Percentiles rank a stretch among this genome's conserved stretches.
These are phyloP conservation scores for Capsicum rhomboideum DNA, from an alignment of 257 asterid species.

Conservation along the genomic window DNA sequence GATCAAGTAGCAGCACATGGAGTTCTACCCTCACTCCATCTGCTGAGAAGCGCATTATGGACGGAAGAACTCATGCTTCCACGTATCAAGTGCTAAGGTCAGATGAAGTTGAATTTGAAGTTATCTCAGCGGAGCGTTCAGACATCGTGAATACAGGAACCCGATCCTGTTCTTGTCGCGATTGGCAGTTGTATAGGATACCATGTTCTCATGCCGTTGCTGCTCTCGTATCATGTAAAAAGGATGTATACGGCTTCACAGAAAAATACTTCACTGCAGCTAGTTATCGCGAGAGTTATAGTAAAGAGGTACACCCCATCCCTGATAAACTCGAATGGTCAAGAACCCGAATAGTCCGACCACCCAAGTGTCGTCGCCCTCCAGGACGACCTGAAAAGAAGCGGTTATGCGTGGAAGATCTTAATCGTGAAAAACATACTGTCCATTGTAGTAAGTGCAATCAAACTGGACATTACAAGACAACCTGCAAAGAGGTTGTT, in stretches of 20 bases:
- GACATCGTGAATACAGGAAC: slow-evolving; percentile 55
- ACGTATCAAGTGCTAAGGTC: slow-evolving; percentile 59
- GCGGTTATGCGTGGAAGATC: slow-evolving; percentile 55
- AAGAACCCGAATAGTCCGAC: slow-evolving; percentile 39
- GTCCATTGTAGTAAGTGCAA: slow-evolving; percentile 67
- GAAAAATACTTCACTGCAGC: slow-evolving; percentile 41
- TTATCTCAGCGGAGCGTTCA: slow-evolving; percentile 49
- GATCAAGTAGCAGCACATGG: slow-evolving; percentile 35
- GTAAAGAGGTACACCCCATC: slow-evolving; percentile 30
- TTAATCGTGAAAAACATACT: slow-evolving; percentile 60
- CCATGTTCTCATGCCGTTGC: slow-evolving; percentile 83
- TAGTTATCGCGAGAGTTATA: slow-evolving; percentile 37
- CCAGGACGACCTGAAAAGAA: slow-evolving; percentile 79
- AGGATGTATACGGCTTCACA: slow-evolving; percentile 44
- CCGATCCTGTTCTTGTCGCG: slow-evolving; percentile 57
- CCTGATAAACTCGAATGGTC: slow-evolving; percentile 53
- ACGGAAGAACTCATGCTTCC: slow-evolving; percentile 39
- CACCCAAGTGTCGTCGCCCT: slow-evolving; percentile 61
- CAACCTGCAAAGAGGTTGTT: slow-evolving; percentile 52
- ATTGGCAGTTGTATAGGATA: slow-evolving; percentile 56
- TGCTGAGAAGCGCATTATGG: slow-evolving; percentile 48
- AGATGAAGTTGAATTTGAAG: slow-evolving; percentile 70
- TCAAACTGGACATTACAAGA: slow-evolving; percentile 66
- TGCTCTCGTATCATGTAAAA: slow-evolving; percentile 44
- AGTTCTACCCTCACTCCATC: slow-evolving; percentile 55